These are phyloP conservation scores for Aciculosporium take DNA, from an alignment of 2,329 filamentous ascomycete species.

Conservation along the genomic window DNA sequence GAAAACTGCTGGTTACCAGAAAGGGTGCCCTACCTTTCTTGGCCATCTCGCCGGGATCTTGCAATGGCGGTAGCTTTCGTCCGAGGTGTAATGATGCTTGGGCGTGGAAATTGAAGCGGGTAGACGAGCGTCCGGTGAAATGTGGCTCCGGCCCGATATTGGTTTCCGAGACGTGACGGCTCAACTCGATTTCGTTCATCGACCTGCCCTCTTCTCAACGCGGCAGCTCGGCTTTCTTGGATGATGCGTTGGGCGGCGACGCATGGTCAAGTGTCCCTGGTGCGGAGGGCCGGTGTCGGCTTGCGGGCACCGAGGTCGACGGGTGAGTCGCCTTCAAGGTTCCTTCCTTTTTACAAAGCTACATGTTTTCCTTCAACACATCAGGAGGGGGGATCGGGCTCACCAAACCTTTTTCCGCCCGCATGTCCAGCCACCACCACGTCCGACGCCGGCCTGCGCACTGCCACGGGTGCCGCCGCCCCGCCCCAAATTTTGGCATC, in stretches of 20 bases:
- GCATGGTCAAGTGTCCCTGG: neutral
- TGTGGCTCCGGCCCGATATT: slow-evolving; percentile 6
- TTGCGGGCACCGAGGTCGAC: neutral
- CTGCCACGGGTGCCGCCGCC: slow-evolving; percentile 1
- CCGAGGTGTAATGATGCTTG: neutral
- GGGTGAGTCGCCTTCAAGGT: no score
- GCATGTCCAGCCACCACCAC: no score
- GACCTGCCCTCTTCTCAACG: no score
- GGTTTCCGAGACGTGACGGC: no score
- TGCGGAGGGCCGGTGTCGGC: neutral
- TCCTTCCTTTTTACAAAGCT: no score
- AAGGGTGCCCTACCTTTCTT: slow-evolving; percentile 11
- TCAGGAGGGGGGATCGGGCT: no score
- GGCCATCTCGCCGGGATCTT: slow-evolving; percentile 9
- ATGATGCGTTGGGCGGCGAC: neutral
- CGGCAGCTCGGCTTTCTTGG: no score
- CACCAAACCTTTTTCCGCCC: no score
- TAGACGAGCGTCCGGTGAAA: slow-evolving; percentile 5
- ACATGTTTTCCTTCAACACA: no score
- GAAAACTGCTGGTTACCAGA: neutral
- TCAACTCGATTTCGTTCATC: no score
- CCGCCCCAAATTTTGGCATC: slow-evolving; percentile 6
- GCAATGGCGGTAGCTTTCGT: neutral
- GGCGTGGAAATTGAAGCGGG: neutral
- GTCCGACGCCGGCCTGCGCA: neutral